Evolutionary conservation across 768 basidiomycete species (phyloP).

Genomic region (Termitomyces heimii): DNA sequence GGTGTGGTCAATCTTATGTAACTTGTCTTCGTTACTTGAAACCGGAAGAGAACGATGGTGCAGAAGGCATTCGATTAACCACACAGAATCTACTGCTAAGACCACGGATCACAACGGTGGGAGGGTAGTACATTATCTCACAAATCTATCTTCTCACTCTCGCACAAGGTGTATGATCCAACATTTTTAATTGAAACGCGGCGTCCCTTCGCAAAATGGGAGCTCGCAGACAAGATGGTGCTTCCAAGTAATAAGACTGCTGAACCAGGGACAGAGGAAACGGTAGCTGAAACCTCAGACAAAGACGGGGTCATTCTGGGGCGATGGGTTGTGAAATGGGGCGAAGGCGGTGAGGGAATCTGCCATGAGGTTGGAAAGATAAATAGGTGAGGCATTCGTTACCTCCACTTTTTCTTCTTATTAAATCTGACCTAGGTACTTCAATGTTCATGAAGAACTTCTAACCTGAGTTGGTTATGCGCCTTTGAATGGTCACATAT

Average conservation of each 20-base stretch:
- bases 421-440: constrained; percentile 23
- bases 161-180: constrained; percentile 57
- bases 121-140: constrained; percentile 2
- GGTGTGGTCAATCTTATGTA: constrained; percentile 74
- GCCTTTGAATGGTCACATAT: not conserved
- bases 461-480: constrained; percentile 13
- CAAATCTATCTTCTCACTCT: not conserved
- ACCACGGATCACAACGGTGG: constrained; percentile 57
- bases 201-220: constrained; percentile 78
- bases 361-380: constrained; percentile 63
- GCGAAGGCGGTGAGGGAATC: constrained; percentile 52
- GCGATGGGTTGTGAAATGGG: constrained; percentile 78
- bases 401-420: not conserved
- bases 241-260: constrained; percentile 34
- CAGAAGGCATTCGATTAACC: constrained; percentile 61
- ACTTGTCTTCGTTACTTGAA: constrained; percentile 48
- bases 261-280: constrained; percentile 56
- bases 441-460: constrained; percentile 44
- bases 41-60: constrained; percentile 33
- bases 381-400: constrained; percentile 39
- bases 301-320: constrained; percentile 56
- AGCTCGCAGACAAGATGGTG: constrained; percentile 52
- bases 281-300: constrained; percentile 72
- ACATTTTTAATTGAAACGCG: constrained; percentile 61
- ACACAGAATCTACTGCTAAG: constrained; percentile 58